These are phyloP conservation scores for Colletotrichum paranaense DNA, from an alignment of 2,329 filamentous ascomycete genomes.

Conservation along the genomic window DNA sequence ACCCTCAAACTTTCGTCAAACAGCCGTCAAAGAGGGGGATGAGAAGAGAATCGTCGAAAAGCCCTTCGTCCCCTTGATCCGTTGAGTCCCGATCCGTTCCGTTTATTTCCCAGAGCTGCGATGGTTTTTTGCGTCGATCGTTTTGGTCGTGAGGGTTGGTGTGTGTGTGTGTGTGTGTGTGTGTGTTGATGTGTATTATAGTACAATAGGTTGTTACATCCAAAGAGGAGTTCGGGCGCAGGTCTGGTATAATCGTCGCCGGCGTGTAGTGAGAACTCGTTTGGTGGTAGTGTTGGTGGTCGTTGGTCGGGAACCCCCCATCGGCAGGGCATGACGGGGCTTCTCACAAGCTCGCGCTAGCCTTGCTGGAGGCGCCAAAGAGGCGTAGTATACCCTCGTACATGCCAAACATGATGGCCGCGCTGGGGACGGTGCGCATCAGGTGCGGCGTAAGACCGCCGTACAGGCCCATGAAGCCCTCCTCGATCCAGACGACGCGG, in stretches of 20 bases:
- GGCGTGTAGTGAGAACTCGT: background rate
- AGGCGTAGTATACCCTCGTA: constrained; percentile 71
- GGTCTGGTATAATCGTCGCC: background rate
- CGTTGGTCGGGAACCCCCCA: background rate
- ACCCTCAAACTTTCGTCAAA: background rate
- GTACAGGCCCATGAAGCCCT: constrained; percentile 87
- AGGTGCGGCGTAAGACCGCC: constrained; percentile 93
- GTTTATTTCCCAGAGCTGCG: background rate
- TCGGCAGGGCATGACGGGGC: background rate
- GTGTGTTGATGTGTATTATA: background rate
- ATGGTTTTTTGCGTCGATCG: background rate
- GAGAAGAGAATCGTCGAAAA: background rate
- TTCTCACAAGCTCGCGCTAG: constrained; percentile 10
- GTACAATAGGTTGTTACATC: background rate
- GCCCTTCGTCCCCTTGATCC: background rate
- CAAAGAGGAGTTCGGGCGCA: background rate
- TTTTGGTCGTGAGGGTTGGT: background rate
- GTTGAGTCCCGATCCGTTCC: background rate
- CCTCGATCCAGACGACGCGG: constrained; percentile 86
- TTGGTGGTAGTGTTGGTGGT: background rate
- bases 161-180: no score
- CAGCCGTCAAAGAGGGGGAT: background rate
- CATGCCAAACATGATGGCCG: constrained; percentile 97
- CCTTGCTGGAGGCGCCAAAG: constrained; percentile 46
- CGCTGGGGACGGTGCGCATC: constrained; percentile 89